Percentiles rank a stretch among this genome's conserved stretches.
Conservation (phyloP, 2,329 filamentous ascomycete species). For the Neopestalotiopsis rosae region DNA sequence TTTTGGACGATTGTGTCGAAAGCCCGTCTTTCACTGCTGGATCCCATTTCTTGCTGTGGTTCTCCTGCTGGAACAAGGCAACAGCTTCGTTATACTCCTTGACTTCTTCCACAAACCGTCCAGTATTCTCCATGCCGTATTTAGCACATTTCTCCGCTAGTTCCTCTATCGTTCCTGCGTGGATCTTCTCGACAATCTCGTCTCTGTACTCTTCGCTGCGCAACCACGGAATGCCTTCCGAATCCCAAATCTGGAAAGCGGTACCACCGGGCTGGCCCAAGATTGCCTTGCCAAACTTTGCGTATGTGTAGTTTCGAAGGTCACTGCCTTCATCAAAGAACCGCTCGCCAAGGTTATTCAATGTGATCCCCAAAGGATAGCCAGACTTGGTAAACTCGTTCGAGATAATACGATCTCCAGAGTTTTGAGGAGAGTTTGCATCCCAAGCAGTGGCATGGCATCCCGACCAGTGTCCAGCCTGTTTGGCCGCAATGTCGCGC, state of each 20-base stretch:
- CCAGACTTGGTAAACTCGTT: conserved; percentile 74
- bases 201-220: conserved; percentile 66
- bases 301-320: conserved; percentile 71
- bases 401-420: conserved; percentile 62
- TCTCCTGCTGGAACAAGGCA: conserved; percentile 47
- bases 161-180: conserved; percentile 56
- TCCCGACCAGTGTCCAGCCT: conserved; percentile 65
- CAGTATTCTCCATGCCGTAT: conserved; percentile 51
- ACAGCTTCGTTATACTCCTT: conserved; percentile 64
- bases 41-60: conserved; percentile 56
- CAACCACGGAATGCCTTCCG: conserved; percentile 55
- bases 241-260: conserved; percentile 71
- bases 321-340: conserved; percentile 73
- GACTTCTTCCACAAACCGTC: conserved; percentile 57
- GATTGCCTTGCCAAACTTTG: conserved; percentile 67
- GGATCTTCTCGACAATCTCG: conserved; percentile 59
- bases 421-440: conserved; percentile 59
- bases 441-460: conserved; percentile 73
- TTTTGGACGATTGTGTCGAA: conserved; percentile 59
- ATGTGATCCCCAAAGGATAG: conserved; percentile 69
- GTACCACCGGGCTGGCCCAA: conserved; percentile 60
- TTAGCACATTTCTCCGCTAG: conserved; percentile 55
- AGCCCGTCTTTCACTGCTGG: conserved; percentile 66
- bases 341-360: conserved; percentile 62
- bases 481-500: conserved; percentile 51